Evolutionary conservation across 2,329 filamentous ascomycete genomes (phyloP).

Genomic region (Leptographium galeiforme): DNA sequence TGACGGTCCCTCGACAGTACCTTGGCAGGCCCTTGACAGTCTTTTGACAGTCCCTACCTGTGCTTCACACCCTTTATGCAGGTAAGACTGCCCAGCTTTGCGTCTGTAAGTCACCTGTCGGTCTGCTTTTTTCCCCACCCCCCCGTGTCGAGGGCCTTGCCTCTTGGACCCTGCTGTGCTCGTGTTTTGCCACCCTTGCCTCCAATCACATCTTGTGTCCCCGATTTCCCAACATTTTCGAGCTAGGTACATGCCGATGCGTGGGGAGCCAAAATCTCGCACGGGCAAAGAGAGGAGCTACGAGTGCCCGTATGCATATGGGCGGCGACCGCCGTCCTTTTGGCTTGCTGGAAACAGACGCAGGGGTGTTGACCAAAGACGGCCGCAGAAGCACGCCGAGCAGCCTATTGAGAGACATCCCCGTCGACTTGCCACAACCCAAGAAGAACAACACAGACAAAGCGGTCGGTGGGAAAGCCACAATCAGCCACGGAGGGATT

Average conservation of each 20-base stretch:
- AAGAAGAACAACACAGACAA: background rate
- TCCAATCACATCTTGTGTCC: constrained; percentile 1
- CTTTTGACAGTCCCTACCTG: constrained; percentile 6
- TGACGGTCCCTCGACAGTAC: background rate
- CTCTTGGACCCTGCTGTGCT: background rate
- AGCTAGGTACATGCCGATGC: constrained; percentile 1
- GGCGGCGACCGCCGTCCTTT: background rate
- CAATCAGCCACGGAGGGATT: background rate
- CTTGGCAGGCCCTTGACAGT: background rate
- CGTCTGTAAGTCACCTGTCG: constrained; percentile 15
- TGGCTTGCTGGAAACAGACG: background rate
- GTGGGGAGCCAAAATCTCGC: constrained; percentile 1
- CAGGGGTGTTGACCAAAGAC: background rate
- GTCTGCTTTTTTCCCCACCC: background rate
- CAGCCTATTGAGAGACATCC: background rate
- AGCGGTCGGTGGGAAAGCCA: background rate
- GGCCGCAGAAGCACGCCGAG: background rate
- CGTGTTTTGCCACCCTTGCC: background rate
- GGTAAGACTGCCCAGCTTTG: constrained; percentile 9
- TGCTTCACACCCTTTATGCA: constrained; percentile 14
- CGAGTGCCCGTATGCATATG: background rate
- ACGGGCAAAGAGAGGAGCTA: background rate
- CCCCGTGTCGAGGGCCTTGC: no score
- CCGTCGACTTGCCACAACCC: background rate
- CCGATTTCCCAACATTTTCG: background rate